Conservation (phyloP, 2,329 filamentous ascomycete genomes). For the Emericellopsis cladophorae region DNA sequence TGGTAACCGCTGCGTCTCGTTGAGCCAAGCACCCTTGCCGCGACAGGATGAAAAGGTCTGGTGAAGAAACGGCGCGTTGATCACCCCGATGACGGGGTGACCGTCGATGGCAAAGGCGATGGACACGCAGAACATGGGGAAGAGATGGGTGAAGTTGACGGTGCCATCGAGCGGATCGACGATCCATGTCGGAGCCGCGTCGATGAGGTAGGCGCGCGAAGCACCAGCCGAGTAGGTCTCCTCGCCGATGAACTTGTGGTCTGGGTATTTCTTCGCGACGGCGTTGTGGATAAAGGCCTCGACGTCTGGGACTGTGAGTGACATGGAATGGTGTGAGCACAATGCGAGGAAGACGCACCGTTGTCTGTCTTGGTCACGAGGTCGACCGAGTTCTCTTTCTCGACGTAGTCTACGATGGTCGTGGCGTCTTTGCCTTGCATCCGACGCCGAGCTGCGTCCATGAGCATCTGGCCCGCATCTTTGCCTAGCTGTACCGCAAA, state of each 20-base stretch:
- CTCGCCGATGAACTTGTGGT: slow-evolving; percentile 66
- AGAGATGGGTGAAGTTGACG: slow-evolving; percentile 70
- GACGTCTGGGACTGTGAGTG: slow-evolving; percentile 36
- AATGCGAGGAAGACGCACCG: slow-evolving; percentile 27
- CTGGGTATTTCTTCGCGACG: slow-evolving; percentile 48
- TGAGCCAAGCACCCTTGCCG: slow-evolving; percentile 57
- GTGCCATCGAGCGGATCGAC: slow-evolving; percentile 70
- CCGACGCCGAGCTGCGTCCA: slow-evolving; percentile 37
- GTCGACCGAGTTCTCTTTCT: slow-evolving; percentile 68
- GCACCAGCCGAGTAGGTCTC: slow-evolving; percentile 60
- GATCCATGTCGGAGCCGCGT: slow-evolving; percentile 55
- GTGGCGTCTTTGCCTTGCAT: slow-evolving; percentile 9
- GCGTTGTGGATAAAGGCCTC: slow-evolving; percentile 55
- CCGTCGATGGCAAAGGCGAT: slow-evolving; percentile 54
- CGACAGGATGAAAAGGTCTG: slow-evolving; percentile 57
- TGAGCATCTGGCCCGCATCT: slow-evolving; percentile 54
- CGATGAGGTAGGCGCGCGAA: slow-evolving; percentile 56
- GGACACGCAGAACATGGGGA: slow-evolving; percentile 71
- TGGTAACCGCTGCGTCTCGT: slow-evolving; percentile 50
- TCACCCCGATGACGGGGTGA: slow-evolving; percentile 53
- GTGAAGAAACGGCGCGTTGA: slow-evolving; percentile 57
- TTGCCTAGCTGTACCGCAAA: slow-evolving; percentile 62
- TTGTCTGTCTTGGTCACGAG: slow-evolving; percentile 68
- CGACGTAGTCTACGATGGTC: slow-evolving; percentile 17
- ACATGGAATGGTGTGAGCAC: background rate